Base-by-base conservation (phyloP, 2,329 filamentous ascomycete genomes). In the Fusarium chaquense region DNA sequence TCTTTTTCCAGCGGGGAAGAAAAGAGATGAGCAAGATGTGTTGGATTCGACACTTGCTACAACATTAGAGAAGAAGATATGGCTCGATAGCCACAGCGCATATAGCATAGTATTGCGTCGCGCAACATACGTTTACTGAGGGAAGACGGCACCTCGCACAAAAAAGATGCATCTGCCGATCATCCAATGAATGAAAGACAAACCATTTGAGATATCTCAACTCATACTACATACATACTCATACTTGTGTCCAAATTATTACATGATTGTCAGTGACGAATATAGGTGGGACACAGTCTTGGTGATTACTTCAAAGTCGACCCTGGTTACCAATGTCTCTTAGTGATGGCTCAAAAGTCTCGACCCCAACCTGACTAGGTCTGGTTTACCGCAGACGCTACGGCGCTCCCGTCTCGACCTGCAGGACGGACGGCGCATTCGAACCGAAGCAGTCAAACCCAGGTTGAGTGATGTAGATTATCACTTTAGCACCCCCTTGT, bases 91-190 rank as follows among this genome's bases (percentile, higher is more conserved):
- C 62, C 63, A 71, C 52, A 49, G 68, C 68, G 67, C 55, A 61
- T 44, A 59, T 36, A 52, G 50, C 45, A 28, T 43, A 20, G 52
- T 32, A 36, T 55, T 36, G n/a, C 41, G 41, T 47, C 36, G 67
- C 67, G 67, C 67, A 67, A 64, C 60, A 71, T 70, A 70, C 67
- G 67, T 70, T 69, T 61, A 61, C 56, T 54, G 56, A 70, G 58
- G 67, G 63, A 70, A 68, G 59, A 71, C 49, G 58, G 67, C 55
- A 70, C 67, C 51, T 70, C 26, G 63, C 58, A 61, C 47, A 50
- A 44, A 43, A 45, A 54, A 44, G 64, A 67, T 70, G 63, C 67
- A 64, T 65, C 36, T 71, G 67, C 55, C 63, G 63, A 64, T 71
- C 59, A 69, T 61, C 44, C 59, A 61, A 71, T 71, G 67, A 70